Evolutionary conservation across 2,329 filamentous ascomycete genomes (phyloP).

Genomic region (Exophiala phaeomuriformis): DNA sequence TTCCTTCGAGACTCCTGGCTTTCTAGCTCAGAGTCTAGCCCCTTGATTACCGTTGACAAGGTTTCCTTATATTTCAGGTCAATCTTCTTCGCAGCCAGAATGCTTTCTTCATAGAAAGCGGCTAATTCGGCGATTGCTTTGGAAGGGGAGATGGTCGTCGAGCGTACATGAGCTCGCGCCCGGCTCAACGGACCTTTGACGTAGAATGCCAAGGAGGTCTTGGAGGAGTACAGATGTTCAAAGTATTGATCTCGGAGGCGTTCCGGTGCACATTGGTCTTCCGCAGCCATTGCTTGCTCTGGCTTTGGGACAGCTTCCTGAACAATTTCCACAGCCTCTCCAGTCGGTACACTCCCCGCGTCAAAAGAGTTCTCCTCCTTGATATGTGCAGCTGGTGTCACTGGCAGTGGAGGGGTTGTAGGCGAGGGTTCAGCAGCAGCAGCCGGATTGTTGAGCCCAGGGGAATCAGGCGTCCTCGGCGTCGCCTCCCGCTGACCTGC

Average conservation of each 20-base stretch:
- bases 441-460: background rate
- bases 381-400: constrained; percentile 1
- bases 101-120: constrained; percentile 37
- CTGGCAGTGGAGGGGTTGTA: background rate
- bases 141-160: constrained; percentile 23
- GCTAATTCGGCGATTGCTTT: constrained; percentile 30
- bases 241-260: constrained; percentile 25
- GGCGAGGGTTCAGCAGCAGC: background rate
- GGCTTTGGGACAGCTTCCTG: background rate
- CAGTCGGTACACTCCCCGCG: background rate
- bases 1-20: constrained; percentile 29
- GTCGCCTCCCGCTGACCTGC: background rate
- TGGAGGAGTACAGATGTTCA: constrained; percentile 26
- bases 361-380: constrained; percentile 5
- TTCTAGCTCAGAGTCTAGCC: constrained; percentile 28
- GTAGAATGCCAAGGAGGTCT: constrained; percentile 47
- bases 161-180: constrained; percentile 37
- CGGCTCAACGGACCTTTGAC: constrained; percentile 45
- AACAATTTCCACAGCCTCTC: background rate
- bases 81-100: constrained; percentile 41
- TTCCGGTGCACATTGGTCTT: constrained; percentile 10
- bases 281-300: background rate
- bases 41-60: constrained; percentile 36
- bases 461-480: background rate
- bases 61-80: constrained; percentile 43